A percentile compares a stretch with the other conserved stretches of the same genome.
These are phyloP conservation scores for Zychaea mexicana DNA, from an alignment of 371 early-diverging fungal genomes.

Conservation along the genomic window DNA sequence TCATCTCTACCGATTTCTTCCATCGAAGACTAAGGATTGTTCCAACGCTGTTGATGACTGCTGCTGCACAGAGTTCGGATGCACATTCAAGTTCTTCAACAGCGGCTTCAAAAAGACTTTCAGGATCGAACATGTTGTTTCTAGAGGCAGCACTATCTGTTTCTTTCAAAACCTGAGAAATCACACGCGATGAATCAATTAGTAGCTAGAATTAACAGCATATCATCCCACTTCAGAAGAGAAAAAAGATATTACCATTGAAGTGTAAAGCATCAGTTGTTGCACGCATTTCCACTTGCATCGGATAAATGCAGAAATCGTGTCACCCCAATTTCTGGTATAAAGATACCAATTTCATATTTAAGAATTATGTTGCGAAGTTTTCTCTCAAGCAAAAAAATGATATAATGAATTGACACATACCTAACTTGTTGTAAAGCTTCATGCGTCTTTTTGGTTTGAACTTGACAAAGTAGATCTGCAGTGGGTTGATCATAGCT, in stretches of 20 bases:
- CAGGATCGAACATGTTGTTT: conserved; percentile 28
- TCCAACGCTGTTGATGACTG: conserved; percentile 36
- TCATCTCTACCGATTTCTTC: conserved; percentile 33
- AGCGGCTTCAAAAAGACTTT: conserved; percentile 31
- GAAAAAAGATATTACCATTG: conserved; percentile 11
- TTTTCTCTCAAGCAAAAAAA: no score
- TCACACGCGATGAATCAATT: no score
- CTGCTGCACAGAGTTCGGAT: conserved; percentile 38
- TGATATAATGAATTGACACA: background rate
- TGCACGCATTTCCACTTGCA: conserved; percentile 42
- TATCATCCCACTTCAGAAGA: no score
- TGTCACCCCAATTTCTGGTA: conserved; percentile 41
- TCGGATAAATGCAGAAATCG: conserved; percentile 33
- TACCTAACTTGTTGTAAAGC: conserved; percentile 39
- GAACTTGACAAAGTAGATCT: conserved; percentile 17
- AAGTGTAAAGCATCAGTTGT: conserved; percentile 28
- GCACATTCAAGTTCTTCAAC: conserved; percentile 47
- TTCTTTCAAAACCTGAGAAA: no score
- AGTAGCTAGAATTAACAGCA: no score
- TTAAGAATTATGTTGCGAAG: no score
- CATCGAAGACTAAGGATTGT: conserved; percentile 30
- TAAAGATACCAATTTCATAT: no score
- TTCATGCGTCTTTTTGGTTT: conserved; percentile 36
- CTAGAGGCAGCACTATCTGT: no score
- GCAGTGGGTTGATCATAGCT: conserved; percentile 19